Conservation (phyloP, 2,329 filamentous ascomycete genomes). For the Phyllosticta citriasiana region DNA sequence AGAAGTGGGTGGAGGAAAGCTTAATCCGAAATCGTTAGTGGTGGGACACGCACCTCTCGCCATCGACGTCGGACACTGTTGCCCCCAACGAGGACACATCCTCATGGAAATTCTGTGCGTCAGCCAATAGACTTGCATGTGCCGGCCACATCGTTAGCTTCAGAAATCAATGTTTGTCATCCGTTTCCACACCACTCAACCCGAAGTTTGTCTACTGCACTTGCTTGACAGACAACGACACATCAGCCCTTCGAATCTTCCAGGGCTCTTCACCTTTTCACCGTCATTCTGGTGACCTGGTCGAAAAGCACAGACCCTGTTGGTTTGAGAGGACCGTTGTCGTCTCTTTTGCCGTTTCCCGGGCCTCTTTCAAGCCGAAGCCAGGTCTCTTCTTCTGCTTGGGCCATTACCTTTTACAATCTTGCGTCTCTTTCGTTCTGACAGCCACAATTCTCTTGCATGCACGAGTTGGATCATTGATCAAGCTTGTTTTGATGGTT, state of each 20-base stretch:
- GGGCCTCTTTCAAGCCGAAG: too few species aligned
- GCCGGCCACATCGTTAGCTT: not conserved
- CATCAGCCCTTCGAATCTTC: not conserved
- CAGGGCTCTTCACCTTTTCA: too few species aligned
- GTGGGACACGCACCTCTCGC: not conserved
- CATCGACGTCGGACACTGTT: not conserved
- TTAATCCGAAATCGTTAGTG: not conserved
- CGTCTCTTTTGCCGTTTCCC: too few species aligned
- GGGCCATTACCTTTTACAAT: too few species aligned
- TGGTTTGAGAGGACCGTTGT: too few species aligned
- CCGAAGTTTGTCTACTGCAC: not conserved
- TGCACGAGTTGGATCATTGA: too few species aligned
- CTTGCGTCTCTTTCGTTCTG: too few species aligned
- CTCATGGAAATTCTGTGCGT: not conserved
- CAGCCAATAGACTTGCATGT: not conserved
- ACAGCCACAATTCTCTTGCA: too few species aligned
- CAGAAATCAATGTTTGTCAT: not conserved
- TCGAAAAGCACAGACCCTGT: too few species aligned
- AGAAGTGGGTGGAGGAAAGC: not conserved
- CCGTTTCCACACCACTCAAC: not conserved
- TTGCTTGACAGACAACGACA: not conserved
- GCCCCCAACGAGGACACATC: not conserved
- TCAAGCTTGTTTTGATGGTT: too few species aligned
- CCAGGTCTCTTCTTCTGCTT: too few species aligned
- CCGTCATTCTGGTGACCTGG: too few species aligned